phyloP scores from a whole-genome alignment of 306 rosid genomes.

The Cicer arietinum region DNA sequence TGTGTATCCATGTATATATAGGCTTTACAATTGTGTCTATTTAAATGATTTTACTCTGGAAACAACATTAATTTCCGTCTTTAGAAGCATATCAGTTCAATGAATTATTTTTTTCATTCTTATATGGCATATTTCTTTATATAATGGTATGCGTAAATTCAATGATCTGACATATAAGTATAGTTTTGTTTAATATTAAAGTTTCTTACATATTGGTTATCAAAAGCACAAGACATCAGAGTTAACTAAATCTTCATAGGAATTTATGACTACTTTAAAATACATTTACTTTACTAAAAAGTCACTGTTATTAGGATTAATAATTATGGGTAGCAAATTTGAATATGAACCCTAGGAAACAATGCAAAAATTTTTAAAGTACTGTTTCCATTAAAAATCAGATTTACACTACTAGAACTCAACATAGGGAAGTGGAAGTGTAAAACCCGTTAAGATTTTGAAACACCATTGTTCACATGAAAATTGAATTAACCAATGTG shows the following conservation, averaged over 20 bases:
- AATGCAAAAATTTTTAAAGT: neutral
- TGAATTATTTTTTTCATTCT: neutral
- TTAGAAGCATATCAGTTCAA: neutral
- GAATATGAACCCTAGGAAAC: conserved; percentile 24
- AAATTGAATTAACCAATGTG: neutral
- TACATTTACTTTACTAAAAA: conserved; percentile 9
- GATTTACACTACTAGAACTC: neutral
- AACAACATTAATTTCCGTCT: neutral
- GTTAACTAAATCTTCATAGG: conserved; percentile 32
- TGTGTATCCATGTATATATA: neutral
- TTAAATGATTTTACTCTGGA: neutral
- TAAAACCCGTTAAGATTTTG: neutral
- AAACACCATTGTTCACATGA: neutral
- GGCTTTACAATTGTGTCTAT: neutral
- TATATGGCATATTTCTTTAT: neutral
- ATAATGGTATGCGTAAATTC: too few relatives aligned
- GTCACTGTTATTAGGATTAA: conserved; percentile 14
- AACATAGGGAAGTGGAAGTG: neutral
- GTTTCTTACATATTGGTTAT: neutral
- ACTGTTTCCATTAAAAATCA: neutral
- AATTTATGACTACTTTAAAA: conserved; percentile 19
- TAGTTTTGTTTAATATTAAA: too few relatives aligned
- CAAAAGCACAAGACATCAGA: conserved; percentile 46
- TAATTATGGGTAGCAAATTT: conserved; percentile 11
- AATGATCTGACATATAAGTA: too few relatives aligned